Conservation (phyloP, 2,329 filamentous ascomycete species). For the Cucurbitaria berberidis region DNA sequence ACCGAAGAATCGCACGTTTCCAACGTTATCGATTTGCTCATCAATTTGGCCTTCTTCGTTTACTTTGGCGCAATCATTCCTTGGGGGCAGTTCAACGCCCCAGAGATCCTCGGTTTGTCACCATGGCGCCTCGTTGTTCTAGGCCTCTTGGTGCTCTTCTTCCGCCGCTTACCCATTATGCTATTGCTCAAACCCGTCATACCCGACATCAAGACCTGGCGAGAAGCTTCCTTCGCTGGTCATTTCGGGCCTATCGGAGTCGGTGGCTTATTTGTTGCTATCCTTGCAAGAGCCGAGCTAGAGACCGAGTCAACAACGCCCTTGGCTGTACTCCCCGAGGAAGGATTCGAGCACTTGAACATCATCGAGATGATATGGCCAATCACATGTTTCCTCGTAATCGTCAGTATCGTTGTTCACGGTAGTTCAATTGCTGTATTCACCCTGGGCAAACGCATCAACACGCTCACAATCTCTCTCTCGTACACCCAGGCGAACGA, state of each 20-base stretch:
- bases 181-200: conserved; percentile 87
- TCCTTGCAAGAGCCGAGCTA: conserved; percentile 89
- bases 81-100: conserved; percentile 87
- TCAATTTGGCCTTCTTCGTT: conserved; percentile 98
- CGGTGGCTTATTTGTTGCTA: conserved; percentile 93
- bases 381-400: conserved; percentile 90
- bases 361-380: conserved; percentile 92
- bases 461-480: conserved; percentile 92
- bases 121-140: conserved; percentile 95
- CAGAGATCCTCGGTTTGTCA: conserved; percentile 69
- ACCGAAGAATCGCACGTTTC: conserved; percentile 98
- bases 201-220: conserved; percentile 97
- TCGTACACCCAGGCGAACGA: conserved; percentile 92
- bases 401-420: conserved; percentile 92
- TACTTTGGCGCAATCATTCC: conserved; percentile 97
- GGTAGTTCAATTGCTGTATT: conserved; percentile 99
- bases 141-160: conserved; percentile 90
- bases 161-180: conserved; percentile 96
- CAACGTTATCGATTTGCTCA: conserved; percentile 96
- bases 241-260: conserved; percentile 98
- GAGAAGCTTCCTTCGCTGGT: conserved; percentile 93
- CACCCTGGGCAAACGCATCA: conserved; percentile 96
- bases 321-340: conserved; percentile 65
- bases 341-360: conserved; percentile 66
- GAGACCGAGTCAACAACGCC: conserved; percentile 80